Conservation (phyloP, 2,329 filamentous ascomycete genomes). For the Xylariaceae sp. region DNA sequence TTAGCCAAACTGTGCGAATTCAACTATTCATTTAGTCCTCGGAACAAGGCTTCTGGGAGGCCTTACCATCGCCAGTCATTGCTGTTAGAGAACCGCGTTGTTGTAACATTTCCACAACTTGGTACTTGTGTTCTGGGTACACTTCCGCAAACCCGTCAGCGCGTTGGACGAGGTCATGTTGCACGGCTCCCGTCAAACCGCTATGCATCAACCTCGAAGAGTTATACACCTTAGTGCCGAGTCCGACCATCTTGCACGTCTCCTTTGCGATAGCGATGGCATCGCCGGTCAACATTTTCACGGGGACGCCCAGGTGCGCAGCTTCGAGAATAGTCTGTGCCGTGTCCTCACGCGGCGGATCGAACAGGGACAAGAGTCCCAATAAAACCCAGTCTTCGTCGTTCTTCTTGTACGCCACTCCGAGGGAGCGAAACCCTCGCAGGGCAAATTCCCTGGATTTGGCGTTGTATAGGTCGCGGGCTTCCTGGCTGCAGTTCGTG, state of each 20-base stretch:
- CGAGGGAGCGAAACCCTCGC: conserved; percentile 75
- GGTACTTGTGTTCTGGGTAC: conserved; percentile 76
- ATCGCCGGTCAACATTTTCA: conserved; percentile 79
- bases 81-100: conserved; percentile 72
- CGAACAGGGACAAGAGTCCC: conserved; percentile 76
- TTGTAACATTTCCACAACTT: conserved; percentile 75
- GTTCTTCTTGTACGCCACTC: conserved; percentile 76
- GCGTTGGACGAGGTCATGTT: conserved; percentile 74
- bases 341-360: conserved; percentile 73
- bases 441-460: conserved; percentile 73
- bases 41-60: no score
- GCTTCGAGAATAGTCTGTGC: conserved; percentile 74
- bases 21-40: no score
- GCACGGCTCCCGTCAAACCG: conserved; percentile 68
- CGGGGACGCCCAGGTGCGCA: conserved; percentile 70
- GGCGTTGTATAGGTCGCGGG: conserved; percentile 66
- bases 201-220: conserved; percentile 72
- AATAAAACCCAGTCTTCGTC: conserved; percentile 71
- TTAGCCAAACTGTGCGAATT: no score
- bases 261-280: conserved; percentile 75
- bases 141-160: conserved; percentile 74
- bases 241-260: conserved; percentile 74
- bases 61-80: conserved; percentile 75
- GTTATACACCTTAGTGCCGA: conserved; percentile 76
- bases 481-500: conserved; percentile 65